Evolutionary conservation across 1,284 basidiomycete species (phyloP).

Genomic region (Sparassis latifolia): DNA sequence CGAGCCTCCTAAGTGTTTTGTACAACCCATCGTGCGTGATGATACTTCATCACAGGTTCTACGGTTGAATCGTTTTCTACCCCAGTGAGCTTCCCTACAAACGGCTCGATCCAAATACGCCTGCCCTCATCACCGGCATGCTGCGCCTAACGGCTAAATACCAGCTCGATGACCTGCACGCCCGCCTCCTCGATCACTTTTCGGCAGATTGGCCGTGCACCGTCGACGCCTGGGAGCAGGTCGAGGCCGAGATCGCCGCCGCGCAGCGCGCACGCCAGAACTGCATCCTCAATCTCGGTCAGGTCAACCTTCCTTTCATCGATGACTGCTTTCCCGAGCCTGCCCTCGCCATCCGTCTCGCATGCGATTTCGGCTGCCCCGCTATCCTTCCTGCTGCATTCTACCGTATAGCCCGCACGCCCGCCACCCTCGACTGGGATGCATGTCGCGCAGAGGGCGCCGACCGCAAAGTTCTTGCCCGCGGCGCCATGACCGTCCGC

Average conservation of each 20-base stretch:
- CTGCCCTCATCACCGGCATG: slow-evolving; percentile 37
- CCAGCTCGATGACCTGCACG: slow-evolving; percentile 48
- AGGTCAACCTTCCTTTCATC: neutral
- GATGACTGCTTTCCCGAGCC: slow-evolving; percentile 1
- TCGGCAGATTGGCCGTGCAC: slow-evolving; percentile 53
- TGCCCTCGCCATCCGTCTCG: neutral
- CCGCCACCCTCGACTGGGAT: neutral
- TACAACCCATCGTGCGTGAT: slow-evolving; percentile 28
- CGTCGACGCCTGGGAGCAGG: slow-evolving; percentile 50
- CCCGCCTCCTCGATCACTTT: slow-evolving; percentile 48
- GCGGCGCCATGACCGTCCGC: neutral
- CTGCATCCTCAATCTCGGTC: neutral
- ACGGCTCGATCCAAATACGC: slow-evolving; percentile 12
- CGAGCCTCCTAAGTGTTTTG: slow-evolving; percentile 48
- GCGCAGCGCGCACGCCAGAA: neutral
- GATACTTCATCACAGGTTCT: neutral
- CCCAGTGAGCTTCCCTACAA: slow-evolving; percentile 2
- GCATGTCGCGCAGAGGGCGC: neutral
- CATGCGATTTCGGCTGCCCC: slow-evolving; percentile 4
- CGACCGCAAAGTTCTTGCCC: neutral
- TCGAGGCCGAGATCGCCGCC: slow-evolving; percentile 10
- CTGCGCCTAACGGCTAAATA: slow-evolving; percentile 66
- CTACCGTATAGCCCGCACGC: neutral
- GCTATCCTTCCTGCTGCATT: slow-evolving; percentile 2
- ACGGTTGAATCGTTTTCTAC: neutral